Conservation (phyloP, 148 eudicot species). For the Silene conica region DNA sequence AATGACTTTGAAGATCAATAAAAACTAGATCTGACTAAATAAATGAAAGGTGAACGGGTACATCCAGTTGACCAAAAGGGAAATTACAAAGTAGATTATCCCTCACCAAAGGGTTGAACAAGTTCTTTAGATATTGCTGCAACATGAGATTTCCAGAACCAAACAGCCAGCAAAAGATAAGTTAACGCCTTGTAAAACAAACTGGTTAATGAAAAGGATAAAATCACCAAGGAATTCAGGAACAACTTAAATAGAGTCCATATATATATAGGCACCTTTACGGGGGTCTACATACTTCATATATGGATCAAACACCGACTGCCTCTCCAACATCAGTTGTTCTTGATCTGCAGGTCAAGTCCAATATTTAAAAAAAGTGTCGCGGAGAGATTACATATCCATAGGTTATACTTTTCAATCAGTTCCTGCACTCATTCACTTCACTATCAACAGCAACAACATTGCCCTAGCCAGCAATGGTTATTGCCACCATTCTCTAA, state of each 20-base stretch:
- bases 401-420: too few relatives aligned
- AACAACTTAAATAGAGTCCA: constrained; percentile 11
- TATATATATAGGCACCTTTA: too few relatives aligned
- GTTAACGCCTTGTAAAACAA: constrained; percentile 46
- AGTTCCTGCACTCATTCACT: background rate
- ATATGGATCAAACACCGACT: constrained; percentile 51
- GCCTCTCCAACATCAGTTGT: constrained; percentile 51
- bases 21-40: background rate
- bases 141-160: too few relatives aligned
- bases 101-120: too few relatives aligned
- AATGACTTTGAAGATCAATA: background rate
- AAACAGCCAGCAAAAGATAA: constrained; percentile 54
- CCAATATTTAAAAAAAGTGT: constrained; percentile 9
- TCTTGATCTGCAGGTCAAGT: constrained; percentile 54
- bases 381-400: background rate
- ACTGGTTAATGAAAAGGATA: constrained; percentile 8
- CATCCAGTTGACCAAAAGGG: too few relatives aligned
- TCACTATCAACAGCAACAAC: background rate
- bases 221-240: constrained; percentile 9
- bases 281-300: constrained; percentile 50
- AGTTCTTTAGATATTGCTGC: too few relatives aligned
- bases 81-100: too few relatives aligned
- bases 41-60: too few relatives aligned
- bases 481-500: background rate
- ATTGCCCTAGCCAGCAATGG: background rate